phyloP scores from a whole-genome alignment of 2,329 filamentous ascomycete genomes.

The Xylaria hypoxylon region DNA sequence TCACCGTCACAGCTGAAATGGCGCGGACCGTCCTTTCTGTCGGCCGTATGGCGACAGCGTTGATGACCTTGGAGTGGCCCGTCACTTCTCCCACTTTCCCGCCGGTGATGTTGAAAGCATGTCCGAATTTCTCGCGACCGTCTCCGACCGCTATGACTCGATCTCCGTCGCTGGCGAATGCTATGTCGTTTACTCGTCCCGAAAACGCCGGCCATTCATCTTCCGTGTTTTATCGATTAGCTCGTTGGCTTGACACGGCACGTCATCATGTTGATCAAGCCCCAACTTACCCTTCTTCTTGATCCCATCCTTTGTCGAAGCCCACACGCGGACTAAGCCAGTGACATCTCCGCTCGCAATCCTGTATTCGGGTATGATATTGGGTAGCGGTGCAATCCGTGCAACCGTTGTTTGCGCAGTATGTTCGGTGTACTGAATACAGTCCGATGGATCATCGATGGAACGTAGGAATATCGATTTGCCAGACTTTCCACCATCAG shows the following conservation, averaged over 20 bases:
- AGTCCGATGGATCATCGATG: constrained; percentile 87
- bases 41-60: constrained; percentile 88
- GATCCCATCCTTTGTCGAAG: constrained; percentile 79
- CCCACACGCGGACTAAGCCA: constrained; percentile 91
- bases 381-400: constrained; percentile 88
- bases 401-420: constrained; percentile 90
- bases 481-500: constrained; percentile 72
- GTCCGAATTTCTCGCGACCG: constrained; percentile 91
- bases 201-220: constrained; percentile 94
- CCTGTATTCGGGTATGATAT: constrained; percentile 70
- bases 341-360: constrained; percentile 90
- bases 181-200: constrained; percentile 94
- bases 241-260: neutral
- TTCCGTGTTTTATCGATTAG: constrained; percentile 45
- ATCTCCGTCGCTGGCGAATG: constrained; percentile 97
- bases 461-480: constrained; percentile 97
- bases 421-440: constrained; percentile 93
- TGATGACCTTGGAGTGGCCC: constrained; percentile 91
- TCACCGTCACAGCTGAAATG: constrained; percentile 89
- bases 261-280: neutral
- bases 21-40: constrained; percentile 71
- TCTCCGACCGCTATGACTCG: constrained; percentile 96
- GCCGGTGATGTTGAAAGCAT: constrained; percentile 94
- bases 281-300: constrained; percentile 75
- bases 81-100: constrained; percentile 96